Evolutionary conservation across 306 rosid genomes (phyloP).

Genomic region (Cyclanthera cordifolia): DNA sequence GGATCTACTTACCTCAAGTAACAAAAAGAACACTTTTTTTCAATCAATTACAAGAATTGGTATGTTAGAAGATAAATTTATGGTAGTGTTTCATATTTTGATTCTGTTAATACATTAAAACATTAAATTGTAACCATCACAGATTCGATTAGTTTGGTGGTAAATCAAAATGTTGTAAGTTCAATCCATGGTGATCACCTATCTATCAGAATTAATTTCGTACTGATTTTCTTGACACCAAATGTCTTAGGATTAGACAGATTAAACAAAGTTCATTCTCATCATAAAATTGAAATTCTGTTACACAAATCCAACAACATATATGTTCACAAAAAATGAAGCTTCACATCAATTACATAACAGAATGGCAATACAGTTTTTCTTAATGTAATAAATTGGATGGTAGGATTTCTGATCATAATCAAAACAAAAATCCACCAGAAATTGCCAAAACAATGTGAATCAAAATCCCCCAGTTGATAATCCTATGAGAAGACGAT

Average conservation of each 20-base stretch:
- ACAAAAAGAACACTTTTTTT: not conserved
- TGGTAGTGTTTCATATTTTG: not conserved
- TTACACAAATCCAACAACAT: conserved; percentile 35
- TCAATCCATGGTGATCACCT: too few species aligned
- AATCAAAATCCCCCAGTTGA: conserved; percentile 44
- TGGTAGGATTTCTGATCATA: conserved; percentile 26
- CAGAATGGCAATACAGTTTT: conserved; percentile 30
- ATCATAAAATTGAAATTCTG: conserved; percentile 25
- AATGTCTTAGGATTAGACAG: too few species aligned
- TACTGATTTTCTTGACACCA: too few species aligned
- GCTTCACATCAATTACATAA: conserved; percentile 33
- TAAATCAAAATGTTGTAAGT: too few species aligned
- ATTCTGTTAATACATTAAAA: not conserved
- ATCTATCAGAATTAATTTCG: too few species aligned
- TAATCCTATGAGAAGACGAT: conserved; percentile 45
- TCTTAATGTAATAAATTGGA: conserved; percentile 24
- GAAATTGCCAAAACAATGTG: conserved; percentile 48
- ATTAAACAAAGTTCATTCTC: too few species aligned
- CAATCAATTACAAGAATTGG: not conserved
- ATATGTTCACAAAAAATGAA: conserved; percentile 46
- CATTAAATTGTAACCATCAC: not conserved
- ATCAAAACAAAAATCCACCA: conserved; percentile 39
- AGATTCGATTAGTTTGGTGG: too few species aligned
- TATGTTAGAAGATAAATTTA: not conserved
- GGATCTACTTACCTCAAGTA: not conserved